Base-by-base conservation (phyloP, 2,329 filamentous ascomycete genomes). In the Dichotomopilus funicola region DNA sequence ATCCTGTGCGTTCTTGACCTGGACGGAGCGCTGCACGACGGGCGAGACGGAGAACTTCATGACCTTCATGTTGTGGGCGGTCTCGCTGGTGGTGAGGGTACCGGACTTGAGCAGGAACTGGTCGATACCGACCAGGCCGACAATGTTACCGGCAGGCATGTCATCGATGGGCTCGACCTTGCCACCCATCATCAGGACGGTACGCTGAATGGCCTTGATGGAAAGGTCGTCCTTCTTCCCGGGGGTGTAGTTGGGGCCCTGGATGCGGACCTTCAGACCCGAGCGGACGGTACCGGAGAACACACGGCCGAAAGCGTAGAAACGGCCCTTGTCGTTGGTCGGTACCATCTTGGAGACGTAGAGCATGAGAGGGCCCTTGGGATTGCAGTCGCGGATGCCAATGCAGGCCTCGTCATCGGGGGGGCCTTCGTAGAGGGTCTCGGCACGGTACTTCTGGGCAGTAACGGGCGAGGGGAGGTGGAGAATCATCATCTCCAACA, bases 341-440 rank as follows among this genome's bases (percentile, higher is more conserved):
- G 94, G 94, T 72, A 99, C 94, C 94, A 99, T 99, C 90, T 99
- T 99, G 77, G 94, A 99, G 76, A 99, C 91, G 88, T 99, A 99
- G 67, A 97, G 83, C 94, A 99, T 99, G 78, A 99, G 94, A 70
- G 92, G 89, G 75, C 84, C 94, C 82, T 96, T 95, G 77, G 92
- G 83, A 76, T 99, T 90, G 76, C 94, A 97, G 83, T 97, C 91
- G 70, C 91, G 91, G 84, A 99, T 96, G 84, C 86, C 91, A 73
- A 96, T 88, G 80, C 88, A 91, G 68, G 86, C 86, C 76, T 90
- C 87, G 70, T 99, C 94, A 73, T 99, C 94, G 58, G 79, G 71
- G 68, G 94, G 94, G 83, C 94, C 94, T 83, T 99, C 94, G 81
- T 99, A 99, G 65, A 99, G 85, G 73, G 91, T 96, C 85, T 97